Percentiles rank a stretch among this genome's conserved stretches.
Evolutionary conservation across 257 asterid species (phyloP).

Genomic region (Gynochthodes officinalis): DNA sequence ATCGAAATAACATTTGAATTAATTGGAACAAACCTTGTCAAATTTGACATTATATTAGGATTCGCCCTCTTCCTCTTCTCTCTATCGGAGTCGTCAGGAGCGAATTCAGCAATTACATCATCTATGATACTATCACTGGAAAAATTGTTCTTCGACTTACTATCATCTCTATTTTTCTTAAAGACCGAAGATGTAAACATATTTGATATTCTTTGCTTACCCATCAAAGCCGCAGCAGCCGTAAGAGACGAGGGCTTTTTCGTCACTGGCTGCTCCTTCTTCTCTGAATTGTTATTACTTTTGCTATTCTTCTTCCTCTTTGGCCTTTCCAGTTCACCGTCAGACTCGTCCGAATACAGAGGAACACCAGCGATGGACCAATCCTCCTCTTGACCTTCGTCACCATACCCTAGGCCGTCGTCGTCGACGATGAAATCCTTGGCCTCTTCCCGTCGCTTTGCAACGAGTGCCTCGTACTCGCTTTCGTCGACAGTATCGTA

Average conservation of each 20-base stretch:
- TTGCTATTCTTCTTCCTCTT: constrained; percentile 48
- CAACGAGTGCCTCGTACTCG: constrained; percentile 75
- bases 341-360: constrained; percentile 67
- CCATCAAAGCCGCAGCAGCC: constrained; percentile 84
- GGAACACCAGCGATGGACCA: constrained; percentile 68
- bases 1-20: constrained; percentile 23
- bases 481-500: constrained; percentile 81
- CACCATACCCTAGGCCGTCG: constrained; percentile 84
- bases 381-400: constrained; percentile 95
- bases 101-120: constrained; percentile 89
- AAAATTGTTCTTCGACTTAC: constrained; percentile 31
- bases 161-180: constrained; percentile 53
- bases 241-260: constrained; percentile 66
- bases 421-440: constrained; percentile 82
- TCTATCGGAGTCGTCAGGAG: constrained; percentile 84
- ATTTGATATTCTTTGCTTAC: constrained; percentile 75
- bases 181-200: constrained; percentile 83
- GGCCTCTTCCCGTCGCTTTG: constrained; percentile 76
- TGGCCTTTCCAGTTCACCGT: constrained; percentile 53
- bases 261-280: constrained; percentile 45
- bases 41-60: constrained; percentile 23
- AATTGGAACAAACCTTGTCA: constrained; percentile 19
- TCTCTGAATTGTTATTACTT: constrained; percentile 39
- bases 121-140: constrained; percentile 81
- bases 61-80: constrained; percentile 59